Evolutionary conservation across 2,329 filamentous ascomycete species (phyloP).

Genomic region (Cercospora sp.): DNA sequence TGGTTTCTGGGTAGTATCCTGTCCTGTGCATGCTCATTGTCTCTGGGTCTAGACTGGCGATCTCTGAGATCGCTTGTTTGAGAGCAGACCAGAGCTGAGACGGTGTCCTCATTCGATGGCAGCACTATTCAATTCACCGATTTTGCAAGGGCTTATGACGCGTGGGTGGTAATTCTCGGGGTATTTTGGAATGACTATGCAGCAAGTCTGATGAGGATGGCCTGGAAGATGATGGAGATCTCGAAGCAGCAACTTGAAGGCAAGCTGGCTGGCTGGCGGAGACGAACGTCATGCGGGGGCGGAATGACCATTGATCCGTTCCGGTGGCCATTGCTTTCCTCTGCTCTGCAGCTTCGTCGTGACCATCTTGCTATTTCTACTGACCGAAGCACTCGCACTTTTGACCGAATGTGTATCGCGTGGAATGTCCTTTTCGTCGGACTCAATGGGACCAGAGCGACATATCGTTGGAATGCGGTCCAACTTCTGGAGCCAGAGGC

Average conservation of each 20-base stretch:
- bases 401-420: neutral
- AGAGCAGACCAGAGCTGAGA: neutral
- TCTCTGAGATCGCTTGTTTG: neutral
- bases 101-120: neutral
- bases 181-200: neutral
- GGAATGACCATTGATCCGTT: neutral
- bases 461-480: neutral
- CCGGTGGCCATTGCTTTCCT: neutral
- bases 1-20: constrained; percentile 11
- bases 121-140: neutral
- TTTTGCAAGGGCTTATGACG: no score
- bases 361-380: neutral
- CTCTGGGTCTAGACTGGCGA: neutral
- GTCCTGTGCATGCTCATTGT: neutral
- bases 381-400: neutral
- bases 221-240: neutral
- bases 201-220: neutral
- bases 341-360: no score
- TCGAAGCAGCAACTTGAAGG: neutral
- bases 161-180: neutral
- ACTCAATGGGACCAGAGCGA: neutral
- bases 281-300: neutral
- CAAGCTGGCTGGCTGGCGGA: neutral
- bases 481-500: neutral
- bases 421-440: neutral